These are phyloP conservation scores for Salvia hispanica DNA, from an alignment of 257 asterid genomes.

Conservation along the genomic window DNA sequence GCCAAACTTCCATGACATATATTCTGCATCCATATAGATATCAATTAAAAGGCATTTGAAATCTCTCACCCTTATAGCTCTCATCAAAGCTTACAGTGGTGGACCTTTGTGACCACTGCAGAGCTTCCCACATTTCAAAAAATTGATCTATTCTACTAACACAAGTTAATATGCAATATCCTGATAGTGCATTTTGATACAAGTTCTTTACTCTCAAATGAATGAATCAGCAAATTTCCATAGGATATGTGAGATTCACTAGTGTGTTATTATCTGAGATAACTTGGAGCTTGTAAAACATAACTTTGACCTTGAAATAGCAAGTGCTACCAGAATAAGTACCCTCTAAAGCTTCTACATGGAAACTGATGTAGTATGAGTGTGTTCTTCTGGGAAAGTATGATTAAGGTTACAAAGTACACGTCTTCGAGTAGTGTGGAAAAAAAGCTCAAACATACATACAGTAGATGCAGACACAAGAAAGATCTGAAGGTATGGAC, in stretches of 20 bases:
- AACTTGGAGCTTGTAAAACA: background rate
- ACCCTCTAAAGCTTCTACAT: conserved; percentile 16
- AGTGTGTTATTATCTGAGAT: background rate
- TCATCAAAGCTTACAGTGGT: background rate
- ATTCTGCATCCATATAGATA: background rate
- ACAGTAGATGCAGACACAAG: background rate
- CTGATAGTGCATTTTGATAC: conserved; percentile 1
- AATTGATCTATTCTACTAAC: background rate
- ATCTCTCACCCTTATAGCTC: background rate
- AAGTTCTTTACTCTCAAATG: conserved; percentile 2
- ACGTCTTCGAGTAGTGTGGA: background rate
- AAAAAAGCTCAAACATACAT: background rate
- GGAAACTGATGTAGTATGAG: background rate
- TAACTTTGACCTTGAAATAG: conserved; percentile 1
- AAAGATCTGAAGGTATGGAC: background rate
- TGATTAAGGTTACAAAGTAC: background rate
- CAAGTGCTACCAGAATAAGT: background rate
- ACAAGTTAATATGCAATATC: background rate
- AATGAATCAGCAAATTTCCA: background rate
- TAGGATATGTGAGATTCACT: background rate
- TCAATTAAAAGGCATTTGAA: background rate
- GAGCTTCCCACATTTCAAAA: conserved; percentile 5
- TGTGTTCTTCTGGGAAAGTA: background rate
- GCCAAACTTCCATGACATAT: background rate
- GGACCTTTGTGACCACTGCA: conserved; percentile 13